Base-by-base conservation (phyloP, 805 yeast genomes). In the Wickerhamiella allomyrinae region DNA sequence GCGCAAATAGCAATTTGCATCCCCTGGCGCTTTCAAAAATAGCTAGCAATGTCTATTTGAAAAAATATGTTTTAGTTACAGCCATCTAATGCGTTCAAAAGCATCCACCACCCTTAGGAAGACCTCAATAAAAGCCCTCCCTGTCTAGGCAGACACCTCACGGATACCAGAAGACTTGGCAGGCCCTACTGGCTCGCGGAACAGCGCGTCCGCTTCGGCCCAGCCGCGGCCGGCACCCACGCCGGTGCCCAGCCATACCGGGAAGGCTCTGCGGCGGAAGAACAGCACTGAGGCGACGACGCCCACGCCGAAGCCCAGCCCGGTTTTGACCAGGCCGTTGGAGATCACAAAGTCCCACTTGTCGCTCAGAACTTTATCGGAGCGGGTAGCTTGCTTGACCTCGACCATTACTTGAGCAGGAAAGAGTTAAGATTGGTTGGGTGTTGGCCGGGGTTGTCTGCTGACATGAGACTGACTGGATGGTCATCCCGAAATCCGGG, bases 191-290 rank as follows among this genome's bases (percentile, higher is more conserved):
- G 39, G 34, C 39, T 50, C 50, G 44, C 96, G 79, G 74, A 91
- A 89, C 44, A 87, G 81, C 47, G 96, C 93, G 59, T 91, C 97
- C 47, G 97, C 98, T 68, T 91, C 99, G 47, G 97, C 77, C 65
- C 86, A 91, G 42, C 95, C 95, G 69, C 95, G 80, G 51, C 99
- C 99, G 48, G 87, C 73, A 52, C 99, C 99, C 57, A 91, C 89
- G 29, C 99, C 99, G 50, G 86, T 67, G 51, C 98, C 98, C 48
- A 89, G 65, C 94, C 96, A 87, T 34, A 89, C 97, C 42, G 98
- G 98, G 77, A 86, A 91, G 8, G 95, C 73, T 65, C 97, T 78
- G 71, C 97, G 83, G 63, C 73, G 84, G 71, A 91, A 91, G 44
- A 91, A 66, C 46, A 91, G 65, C 35, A 87, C 93, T 7, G 95